These are phyloP conservation scores for Penicillium atrosanguineum DNA, from an alignment of 495 filamentous ascomycete species.

Conservation along the genomic window DNA sequence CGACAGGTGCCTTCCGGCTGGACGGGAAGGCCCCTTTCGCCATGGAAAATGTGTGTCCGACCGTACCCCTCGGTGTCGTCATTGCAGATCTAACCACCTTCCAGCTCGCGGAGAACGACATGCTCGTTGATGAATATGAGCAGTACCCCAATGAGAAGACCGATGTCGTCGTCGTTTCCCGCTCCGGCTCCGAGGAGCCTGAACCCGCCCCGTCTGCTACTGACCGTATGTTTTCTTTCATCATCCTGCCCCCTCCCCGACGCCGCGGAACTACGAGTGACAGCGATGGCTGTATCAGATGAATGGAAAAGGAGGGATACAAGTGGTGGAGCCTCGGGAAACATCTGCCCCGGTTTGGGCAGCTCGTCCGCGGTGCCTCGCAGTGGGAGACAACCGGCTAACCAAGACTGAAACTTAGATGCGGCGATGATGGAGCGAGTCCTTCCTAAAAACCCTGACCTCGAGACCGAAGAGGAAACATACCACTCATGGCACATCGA, in stretches of 20 bases:
- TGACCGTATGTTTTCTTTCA: conserved; percentile 59
- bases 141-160: conserved; percentile 75
- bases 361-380: neutral
- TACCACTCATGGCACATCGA: conserved; percentile 82
- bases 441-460: conserved; percentile 67
- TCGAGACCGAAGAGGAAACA: conserved; percentile 69
- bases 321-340: neutral
- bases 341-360: neutral
- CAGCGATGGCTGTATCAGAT: neutral
- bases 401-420: conserved; percentile 47
- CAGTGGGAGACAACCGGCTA: conserved; percentile 9
- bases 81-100: conserved; percentile 28
- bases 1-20: conserved; percentile 26
- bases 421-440: conserved; percentile 80
- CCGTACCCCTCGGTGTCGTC: conserved; percentile 27
- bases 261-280: neutral
- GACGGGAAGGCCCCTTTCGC: conserved; percentile 34
- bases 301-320: neutral
- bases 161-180: conserved; percentile 80
- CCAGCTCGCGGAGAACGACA: conserved; percentile 52
- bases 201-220: conserved; percentile 58
- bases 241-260: conserved; percentile 9
- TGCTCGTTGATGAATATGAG: conserved; percentile 71
- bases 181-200: conserved; percentile 57
- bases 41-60: conserved; percentile 46